phyloP scores from a whole-genome alignment of 768 basidiomycete species.

The Mycena albidolilacea region DNA sequence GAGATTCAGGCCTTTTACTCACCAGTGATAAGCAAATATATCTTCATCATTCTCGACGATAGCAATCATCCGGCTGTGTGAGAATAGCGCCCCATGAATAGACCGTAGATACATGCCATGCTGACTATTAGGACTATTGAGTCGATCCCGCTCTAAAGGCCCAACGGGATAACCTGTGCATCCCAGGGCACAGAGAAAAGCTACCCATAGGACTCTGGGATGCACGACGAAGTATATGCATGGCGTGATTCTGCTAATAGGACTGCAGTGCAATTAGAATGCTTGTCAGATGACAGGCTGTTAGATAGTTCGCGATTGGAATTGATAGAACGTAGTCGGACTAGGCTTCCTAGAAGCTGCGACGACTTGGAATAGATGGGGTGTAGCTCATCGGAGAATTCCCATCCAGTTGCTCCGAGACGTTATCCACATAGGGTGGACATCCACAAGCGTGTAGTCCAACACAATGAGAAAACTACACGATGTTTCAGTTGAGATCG shows the following conservation, averaged over 20 bases:
- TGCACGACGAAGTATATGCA: no score
- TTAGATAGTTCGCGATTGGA: background rate
- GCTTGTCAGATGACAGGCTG: no score
- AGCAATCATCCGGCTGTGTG: background rate
- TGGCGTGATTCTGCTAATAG: no score
- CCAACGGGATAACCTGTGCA: background rate
- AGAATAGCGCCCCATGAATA: background rate
- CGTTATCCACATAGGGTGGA: no score
- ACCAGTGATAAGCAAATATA: constrained; percentile 2
- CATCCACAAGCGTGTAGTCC: no score
- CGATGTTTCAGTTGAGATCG: no score
- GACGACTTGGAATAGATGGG: background rate
- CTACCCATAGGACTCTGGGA: no score
- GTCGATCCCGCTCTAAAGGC: no score
- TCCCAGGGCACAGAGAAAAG: background rate
- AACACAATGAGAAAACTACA: no score
- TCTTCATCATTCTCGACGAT: background rate
- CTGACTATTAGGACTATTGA: background rate
- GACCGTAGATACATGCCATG: background rate
- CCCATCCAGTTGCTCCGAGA: background rate
- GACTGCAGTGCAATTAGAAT: no score
- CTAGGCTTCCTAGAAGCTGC: background rate
- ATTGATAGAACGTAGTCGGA: background rate
- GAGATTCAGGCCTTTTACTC: background rate
- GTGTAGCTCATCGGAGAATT: background rate